Evolutionary conservation across 805 yeast genomes (phyloP).

Genomic region (Cephaloascus albidus): DNA sequence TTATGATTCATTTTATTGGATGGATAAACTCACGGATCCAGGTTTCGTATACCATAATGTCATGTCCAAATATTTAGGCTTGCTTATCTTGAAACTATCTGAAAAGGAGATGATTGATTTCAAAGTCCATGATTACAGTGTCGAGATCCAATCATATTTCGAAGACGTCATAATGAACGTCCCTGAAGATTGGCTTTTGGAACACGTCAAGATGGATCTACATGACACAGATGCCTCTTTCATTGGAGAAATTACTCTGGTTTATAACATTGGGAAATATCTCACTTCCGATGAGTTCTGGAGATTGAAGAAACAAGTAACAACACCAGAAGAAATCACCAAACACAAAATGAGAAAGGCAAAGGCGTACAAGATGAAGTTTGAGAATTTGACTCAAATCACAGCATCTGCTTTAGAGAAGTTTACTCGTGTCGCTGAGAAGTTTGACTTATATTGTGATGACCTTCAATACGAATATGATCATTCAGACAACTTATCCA

Average conservation of each 20-base stretch:
- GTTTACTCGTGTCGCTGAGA: not conserved
- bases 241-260: not conserved
- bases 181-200: conserved; percentile 28
- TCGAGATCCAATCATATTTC: conserved; percentile 24
- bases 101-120: conserved; percentile 39
- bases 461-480: not conserved
- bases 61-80: conserved; percentile 43
- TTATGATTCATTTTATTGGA: conserved; percentile 68
- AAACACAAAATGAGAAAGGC: not conserved
- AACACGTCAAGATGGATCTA: conserved; percentile 1
- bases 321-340: not conserved
- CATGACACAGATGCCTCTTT: not conserved
- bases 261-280: not conserved
- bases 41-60: conserved; percentile 51
- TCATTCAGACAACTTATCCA: not conserved
- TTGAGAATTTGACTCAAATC: not conserved
- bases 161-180: conserved; percentile 20
- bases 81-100: conserved; percentile 34
- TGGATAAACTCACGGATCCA: conserved; percentile 54
- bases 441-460: not conserved
- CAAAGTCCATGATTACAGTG: conserved; percentile 28
- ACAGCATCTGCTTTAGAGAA: not conserved
- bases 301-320: not conserved
- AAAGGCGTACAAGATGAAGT: not conserved
- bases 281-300: not conserved